Conservation (phyloP, 2,329 filamentous ascomycete species). For the Aspergillus chevalieri region DNA sequence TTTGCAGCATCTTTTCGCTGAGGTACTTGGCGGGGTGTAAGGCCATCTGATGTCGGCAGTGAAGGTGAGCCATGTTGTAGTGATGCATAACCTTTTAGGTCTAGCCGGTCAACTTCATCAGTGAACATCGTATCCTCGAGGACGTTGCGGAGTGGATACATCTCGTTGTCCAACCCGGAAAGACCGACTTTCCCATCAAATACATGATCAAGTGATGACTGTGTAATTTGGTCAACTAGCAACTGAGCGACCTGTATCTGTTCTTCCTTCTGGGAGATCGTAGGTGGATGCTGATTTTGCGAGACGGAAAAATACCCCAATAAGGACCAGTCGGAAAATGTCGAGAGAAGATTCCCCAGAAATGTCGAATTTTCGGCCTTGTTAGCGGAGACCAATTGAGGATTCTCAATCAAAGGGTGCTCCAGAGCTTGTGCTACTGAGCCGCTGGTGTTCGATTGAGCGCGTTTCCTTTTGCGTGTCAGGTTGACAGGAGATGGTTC, state of each 20-base stretch:
- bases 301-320: conserved; percentile 34
- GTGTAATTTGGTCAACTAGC: conserved; percentile 38
- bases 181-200: conserved; percentile 22
- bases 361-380: conserved; percentile 30
- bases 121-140: conserved; percentile 24
- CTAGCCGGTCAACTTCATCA: conserved; percentile 27
- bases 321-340: conserved; percentile 35
- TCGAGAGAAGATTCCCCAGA: conserved; percentile 33
- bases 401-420: conserved; percentile 15
- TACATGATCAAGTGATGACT: conserved; percentile 37
- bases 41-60: conserved; percentile 8
- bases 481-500: conserved; percentile 13
- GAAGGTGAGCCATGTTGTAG: conserved; percentile 22
- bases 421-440: conserved; percentile 25
- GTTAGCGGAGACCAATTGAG: conserved; percentile 11
- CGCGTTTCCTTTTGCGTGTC: conserved; percentile 31
- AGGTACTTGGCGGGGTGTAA: conserved; percentile 13
- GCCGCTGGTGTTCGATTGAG: conserved; percentile 24
- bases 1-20: conserved; percentile 22
- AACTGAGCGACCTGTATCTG: conserved; percentile 36
- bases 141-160: conserved; percentile 15
- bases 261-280: conserved; percentile 28
- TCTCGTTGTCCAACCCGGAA: conserved; percentile 23
- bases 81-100: conserved; percentile 31
- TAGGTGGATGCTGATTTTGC: conserved; percentile 25